Evolutionary conservation across 2,329 filamentous ascomycete genomes (phyloP), one percentile per base, ranked within the genome.

Genomic region (Nannizziopsis barbatae): DNA sequence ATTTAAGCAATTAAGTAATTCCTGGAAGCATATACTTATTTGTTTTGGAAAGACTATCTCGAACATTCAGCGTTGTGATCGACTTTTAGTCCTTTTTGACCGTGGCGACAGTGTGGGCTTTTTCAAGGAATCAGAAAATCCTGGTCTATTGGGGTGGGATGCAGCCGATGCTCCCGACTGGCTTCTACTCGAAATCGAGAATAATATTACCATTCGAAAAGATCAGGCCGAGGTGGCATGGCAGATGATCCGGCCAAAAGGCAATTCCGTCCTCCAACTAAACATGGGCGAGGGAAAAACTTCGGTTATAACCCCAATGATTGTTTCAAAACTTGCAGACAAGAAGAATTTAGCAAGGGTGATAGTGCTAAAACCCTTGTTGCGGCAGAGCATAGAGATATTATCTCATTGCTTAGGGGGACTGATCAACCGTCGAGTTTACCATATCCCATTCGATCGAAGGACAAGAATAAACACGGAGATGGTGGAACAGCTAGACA

Each of bases 251-350:
- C 7, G 14, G 1, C 74, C 75, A 0, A 56, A 53, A 0, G 35
- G 56, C 0, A 83, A 79, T 53, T 61, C 71, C 0, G 71, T 78
- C 0, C 72, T 83, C 65, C 78, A 83, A 55, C 60, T 84, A 1
- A 82, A 81, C 53, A 84, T 84, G 80, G 81, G 81, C 0, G 74
- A 81, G 56, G 81, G 81, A 0, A 84, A 84, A 53, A 78, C 77
- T 0, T 81, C 80, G 0, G 75, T 83, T 1, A 84, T 86, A 42
- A 71, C 81, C 0, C 81, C 80, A 0, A 79, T 82, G 39, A 73
- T 81, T 0, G 74, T 76, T 0, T 64, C 73, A 0, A 61, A 65
- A 0, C 58, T 81, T 0, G 74, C 75, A 0, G 65, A 82, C 37
- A 65, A 66, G 0, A 56, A 60, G 0, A 65, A 60, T 2, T 59